Evolutionary conservation across 192 early-diverging fungal species (phyloP).

Genomic region (Oehlia diaphana): DNA sequence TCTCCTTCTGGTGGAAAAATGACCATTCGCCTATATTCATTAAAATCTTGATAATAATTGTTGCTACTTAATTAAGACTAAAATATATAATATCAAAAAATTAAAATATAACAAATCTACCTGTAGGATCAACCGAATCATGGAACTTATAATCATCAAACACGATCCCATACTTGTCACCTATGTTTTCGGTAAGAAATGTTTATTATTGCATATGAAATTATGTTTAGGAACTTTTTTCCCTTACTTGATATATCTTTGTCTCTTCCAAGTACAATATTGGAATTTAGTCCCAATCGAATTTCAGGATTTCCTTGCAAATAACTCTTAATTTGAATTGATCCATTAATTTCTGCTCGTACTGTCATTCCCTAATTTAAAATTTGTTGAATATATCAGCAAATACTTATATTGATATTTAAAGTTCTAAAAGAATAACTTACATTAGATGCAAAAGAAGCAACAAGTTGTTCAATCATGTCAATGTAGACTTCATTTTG

Average conservation of each 20-base stretch:
- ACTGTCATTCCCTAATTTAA: slow-evolving; percentile 29
- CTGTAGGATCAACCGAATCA: slow-evolving; percentile 21
- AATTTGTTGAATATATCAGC: neutral
- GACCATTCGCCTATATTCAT: slow-evolving; percentile 3
- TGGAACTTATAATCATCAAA: slow-evolving; percentile 26
- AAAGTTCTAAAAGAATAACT: neutral
- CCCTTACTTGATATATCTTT: neutral
- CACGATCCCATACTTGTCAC: slow-evolving; percentile 10
- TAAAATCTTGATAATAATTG: slow-evolving; percentile 1
- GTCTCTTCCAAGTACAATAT: slow-evolving; percentile 1
- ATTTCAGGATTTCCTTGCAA: slow-evolving; percentile 19
- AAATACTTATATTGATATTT: too few species aligned
- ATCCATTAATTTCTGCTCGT: slow-evolving; percentile 19
- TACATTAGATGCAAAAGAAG: slow-evolving; percentile 20
- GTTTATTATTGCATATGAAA: neutral
- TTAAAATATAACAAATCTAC: neutral
- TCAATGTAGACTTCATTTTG: slow-evolving; percentile 27
- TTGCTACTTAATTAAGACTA: neutral
- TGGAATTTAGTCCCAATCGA: neutral
- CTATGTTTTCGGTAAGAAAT: neutral
- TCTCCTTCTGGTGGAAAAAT: slow-evolving; percentile 28
- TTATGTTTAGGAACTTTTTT: neutral
- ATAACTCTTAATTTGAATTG: slow-evolving; percentile 23
- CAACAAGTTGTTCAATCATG: slow-evolving; percentile 22
- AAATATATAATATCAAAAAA: neutral